Evolutionary conservation across 345 rosid genomes (phyloP).

Genomic region (sweet orange (Citrus sinensis)): DVS_A1.0 CM039167.1:3485501-3486000

Average conservation of each 20-base stretch:
- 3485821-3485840: conserved; percentile 31
- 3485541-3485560: conserved; percentile 96
- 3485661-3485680: conserved; percentile 61
- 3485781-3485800: conserved; percentile 23
- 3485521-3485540: conserved; percentile 92
- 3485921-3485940: neutral
- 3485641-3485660: conserved; percentile 94
- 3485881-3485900: conserved; percentile 54
- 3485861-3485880: conserved; percentile 45
- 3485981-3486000: too few species aligned
- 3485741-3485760: conserved; percentile 17
- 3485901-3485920: conserved; percentile 32
- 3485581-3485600: conserved; percentile 82
- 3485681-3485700: conserved; percentile 3
- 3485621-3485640: conserved; percentile 88
- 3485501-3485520: conserved; percentile 98
- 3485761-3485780: conserved; percentile 27
- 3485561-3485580: conserved; percentile 93
- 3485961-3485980: neutral
- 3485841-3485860: conserved; percentile 47
- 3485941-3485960: neutral
- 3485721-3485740: conserved; percentile 37
- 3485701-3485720: conserved; percentile 27
- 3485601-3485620: conserved; percentile 82
- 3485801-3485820: conserved; percentile 38